A percentile compares a stretch with the other conserved stretches of the same genome.
Evolutionary conservation across 1,284 basidiomycete species (phyloP).

Genomic region (Rhodotorula glutinis): DNA sequence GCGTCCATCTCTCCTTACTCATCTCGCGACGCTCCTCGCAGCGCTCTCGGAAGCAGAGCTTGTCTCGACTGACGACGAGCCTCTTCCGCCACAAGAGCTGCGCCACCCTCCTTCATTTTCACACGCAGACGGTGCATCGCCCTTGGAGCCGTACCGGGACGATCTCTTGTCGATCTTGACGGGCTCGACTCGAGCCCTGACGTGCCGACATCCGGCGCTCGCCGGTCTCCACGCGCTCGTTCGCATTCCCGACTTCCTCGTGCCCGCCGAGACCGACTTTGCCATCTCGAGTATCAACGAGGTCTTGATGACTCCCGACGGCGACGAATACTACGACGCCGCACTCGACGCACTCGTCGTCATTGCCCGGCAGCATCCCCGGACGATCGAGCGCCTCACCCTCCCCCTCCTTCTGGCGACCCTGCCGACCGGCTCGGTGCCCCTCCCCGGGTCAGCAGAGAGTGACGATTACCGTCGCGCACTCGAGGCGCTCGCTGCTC

Average conservation of each 20-base stretch:
- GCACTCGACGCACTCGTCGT: constrained; percentile 66
- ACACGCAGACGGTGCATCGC: constrained; percentile 44
- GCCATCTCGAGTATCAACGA: constrained; percentile 74
- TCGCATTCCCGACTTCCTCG: constrained; percentile 62
- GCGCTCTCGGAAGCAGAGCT: constrained; percentile 7
- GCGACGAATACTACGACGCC: constrained; percentile 57
- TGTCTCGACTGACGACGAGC: background rate
- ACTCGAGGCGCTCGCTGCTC: constrained; percentile 66
- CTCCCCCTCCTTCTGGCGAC: constrained; percentile 73
- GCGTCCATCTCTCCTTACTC: constrained; percentile 63
- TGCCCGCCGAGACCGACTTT: constrained; percentile 70
- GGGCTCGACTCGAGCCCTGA: constrained; percentile 48
- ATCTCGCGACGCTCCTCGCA: constrained; percentile 36
- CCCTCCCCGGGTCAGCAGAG: constrained; percentile 55
- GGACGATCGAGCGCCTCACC: constrained; percentile 65
- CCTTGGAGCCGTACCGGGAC: constrained; percentile 67
- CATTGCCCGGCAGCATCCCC: constrained; percentile 58
- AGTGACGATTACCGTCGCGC: constrained; percentile 59
- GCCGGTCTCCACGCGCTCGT: constrained; percentile 63
- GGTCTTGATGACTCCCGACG: constrained; percentile 49
- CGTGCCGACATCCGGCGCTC: constrained; percentile 54
- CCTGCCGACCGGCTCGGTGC: constrained; percentile 49
- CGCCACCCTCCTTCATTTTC: constrained; percentile 17
- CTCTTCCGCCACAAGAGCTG: constrained; percentile 14
- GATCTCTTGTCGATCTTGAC: constrained; percentile 66